Conservation (phyloP, 805 yeast genomes). For the Starmerella khaoyaiensis region DNA sequence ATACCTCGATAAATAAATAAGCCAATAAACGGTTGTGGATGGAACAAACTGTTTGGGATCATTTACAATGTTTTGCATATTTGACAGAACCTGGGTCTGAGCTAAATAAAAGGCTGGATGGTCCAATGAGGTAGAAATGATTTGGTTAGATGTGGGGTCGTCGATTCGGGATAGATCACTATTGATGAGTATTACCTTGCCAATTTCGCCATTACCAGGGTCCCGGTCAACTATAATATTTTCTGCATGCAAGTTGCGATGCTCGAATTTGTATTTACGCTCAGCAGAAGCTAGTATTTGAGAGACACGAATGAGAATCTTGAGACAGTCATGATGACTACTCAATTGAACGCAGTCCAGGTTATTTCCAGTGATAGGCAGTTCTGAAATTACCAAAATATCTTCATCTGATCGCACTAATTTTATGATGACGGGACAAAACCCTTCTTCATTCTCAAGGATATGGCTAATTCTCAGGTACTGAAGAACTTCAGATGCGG, state of each 20-base stretch:
- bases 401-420: not conserved
- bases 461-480: slow-evolving; percentile 35
- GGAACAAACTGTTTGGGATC: slow-evolving; percentile 39
- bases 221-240: slow-evolving; percentile 38
- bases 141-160: slow-evolving; percentile 22
- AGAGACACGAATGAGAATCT: slow-evolving; percentile 43
- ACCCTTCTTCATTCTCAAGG: slow-evolving; percentile 21
- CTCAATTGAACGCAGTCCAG: slow-evolving; percentile 34
- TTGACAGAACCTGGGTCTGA: slow-evolving; percentile 45
- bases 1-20: slow-evolving; percentile 45
- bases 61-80: slow-evolving; percentile 30
- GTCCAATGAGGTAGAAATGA: slow-evolving; percentile 44
- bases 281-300: slow-evolving; percentile 42
- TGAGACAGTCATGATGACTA: slow-evolving; percentile 30
- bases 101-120: slow-evolving; percentile 51
- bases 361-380: slow-evolving; percentile 31
- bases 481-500: slow-evolving; percentile 35
- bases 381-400: slow-evolving; percentile 21
- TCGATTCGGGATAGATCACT: slow-evolving; percentile 36
- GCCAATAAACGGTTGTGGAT: slow-evolving; percentile 48
- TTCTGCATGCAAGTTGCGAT: slow-evolving; percentile 57
- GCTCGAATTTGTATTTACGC: slow-evolving; percentile 44
- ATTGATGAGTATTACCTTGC: slow-evolving; percentile 47
- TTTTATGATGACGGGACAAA: slow-evolving; percentile 25
- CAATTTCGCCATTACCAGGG: slow-evolving; percentile 24